Evolutionary conservation across 805 yeast genomes (phyloP).

Genomic region (Metschnikowia drakensbergensis): DNA sequence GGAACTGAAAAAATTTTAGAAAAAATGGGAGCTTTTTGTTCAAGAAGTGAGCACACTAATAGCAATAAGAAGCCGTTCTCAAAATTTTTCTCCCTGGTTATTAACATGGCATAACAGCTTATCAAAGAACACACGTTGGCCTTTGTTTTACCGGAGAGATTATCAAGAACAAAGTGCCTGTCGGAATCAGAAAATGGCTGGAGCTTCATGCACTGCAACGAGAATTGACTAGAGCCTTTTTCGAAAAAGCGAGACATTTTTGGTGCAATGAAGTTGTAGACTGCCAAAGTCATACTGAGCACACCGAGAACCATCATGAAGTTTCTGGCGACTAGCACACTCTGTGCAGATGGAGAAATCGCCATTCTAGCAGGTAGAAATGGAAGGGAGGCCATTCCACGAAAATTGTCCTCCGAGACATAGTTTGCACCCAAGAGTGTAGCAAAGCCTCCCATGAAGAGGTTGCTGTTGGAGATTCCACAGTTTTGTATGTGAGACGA

Average conservation of each 20-base stretch:
- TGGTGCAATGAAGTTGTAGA: not conserved
- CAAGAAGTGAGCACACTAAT: slow-evolving; percentile 27
- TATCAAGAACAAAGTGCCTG: slow-evolving; percentile 15
- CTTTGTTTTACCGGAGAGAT: slow-evolving; percentile 19
- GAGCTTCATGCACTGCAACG: not conserved
- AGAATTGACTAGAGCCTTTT: not conserved
- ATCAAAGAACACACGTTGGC: slow-evolving; percentile 17
- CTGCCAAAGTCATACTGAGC: not conserved
- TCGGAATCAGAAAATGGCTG: slow-evolving; percentile 4
- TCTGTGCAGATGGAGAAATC: not conserved
- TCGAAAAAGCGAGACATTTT: not conserved
- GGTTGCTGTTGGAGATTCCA: slow-evolving; percentile 25
- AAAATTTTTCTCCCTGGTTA: slow-evolving; percentile 28
- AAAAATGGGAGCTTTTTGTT: slow-evolving; percentile 20
- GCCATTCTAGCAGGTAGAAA: slow-evolving; percentile 12
- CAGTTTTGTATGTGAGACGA: not conserved
- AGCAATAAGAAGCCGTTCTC: slow-evolving; percentile 33
- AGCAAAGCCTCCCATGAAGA: slow-evolving; percentile 62
- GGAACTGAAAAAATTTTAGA: slow-evolving; percentile 21
- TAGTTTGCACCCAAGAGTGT: slow-evolving; percentile 60
- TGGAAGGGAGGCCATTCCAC: slow-evolving; percentile 49
- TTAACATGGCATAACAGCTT: slow-evolving; percentile 26
- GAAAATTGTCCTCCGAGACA: slow-evolving; percentile 47
- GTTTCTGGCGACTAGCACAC: not conserved
- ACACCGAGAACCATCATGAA: slow-evolving; percentile 1